Percentiles rank a stretch among this genome's conserved stretches.
Conservation (phyloP, 305 asterid genomes). For the Solanum hybrid region DNA sequence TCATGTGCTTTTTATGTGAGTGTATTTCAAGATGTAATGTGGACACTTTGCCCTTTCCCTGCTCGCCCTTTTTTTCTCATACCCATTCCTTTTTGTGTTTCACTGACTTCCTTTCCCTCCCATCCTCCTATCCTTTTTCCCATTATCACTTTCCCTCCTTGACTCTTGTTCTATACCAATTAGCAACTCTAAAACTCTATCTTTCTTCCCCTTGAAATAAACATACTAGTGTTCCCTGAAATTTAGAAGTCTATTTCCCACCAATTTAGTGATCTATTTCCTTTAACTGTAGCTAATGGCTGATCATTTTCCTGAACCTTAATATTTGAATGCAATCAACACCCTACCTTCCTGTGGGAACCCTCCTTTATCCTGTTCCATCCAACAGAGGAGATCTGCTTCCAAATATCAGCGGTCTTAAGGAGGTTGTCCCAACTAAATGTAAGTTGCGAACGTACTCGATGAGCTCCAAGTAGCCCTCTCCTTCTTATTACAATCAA, state of each 20-base stretch:
- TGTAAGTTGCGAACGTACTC: neutral
- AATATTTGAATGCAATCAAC: neutral
- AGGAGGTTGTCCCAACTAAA: neutral
- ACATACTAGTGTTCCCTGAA: neutral
- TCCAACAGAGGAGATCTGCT: neutral
- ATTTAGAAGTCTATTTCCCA: neutral
- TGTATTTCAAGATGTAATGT: neutral
- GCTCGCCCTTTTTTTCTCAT: neutral
- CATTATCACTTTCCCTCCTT: neutral
- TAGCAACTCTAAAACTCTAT: neutral
- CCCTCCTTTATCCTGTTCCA: neutral
- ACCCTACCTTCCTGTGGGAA: neutral
- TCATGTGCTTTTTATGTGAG: neutral
- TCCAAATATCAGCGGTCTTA: neutral
- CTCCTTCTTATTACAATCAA: neutral
- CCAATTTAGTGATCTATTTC: neutral
- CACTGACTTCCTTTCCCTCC: neutral
- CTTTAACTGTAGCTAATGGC: neutral
- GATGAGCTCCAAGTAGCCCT: neutral
- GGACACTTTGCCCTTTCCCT: neutral
- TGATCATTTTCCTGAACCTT: neutral
- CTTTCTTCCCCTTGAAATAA: neutral
- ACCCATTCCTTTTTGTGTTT: neutral
- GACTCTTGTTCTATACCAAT: neutral
- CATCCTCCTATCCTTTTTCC: neutral